Percentiles rank a stretch among this genome's conserved stretches.
These are phyloP conservation scores for Neurospora sp. DNA, from an alignment of 495 filamentous ascomycete species.

Conservation along the genomic window DNA sequence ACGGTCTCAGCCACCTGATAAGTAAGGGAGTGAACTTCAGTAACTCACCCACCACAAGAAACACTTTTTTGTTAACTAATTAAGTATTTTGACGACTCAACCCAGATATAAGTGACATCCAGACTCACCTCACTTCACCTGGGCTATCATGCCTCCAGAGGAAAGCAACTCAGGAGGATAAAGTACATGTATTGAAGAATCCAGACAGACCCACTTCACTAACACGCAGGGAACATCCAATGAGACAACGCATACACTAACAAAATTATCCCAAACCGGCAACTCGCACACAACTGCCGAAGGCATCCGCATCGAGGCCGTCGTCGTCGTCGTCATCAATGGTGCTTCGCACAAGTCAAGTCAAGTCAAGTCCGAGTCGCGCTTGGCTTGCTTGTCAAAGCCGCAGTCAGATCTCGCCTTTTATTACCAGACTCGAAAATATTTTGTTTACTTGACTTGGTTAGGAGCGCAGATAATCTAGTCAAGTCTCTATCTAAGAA, in stretches of 20 bases:
- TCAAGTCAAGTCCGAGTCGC: neutral
- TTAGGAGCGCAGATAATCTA: neutral
- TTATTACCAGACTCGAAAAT: neutral
- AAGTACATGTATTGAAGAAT: neutral
- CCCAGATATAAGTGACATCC: neutral
- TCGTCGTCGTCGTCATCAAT: neutral
- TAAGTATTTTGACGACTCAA: neutral
- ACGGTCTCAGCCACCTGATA: neutral
- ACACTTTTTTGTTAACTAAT: neutral
- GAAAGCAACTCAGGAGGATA: neutral
- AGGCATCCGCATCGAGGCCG: neutral
- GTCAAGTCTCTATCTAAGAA: neutral
- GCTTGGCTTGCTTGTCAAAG: neutral
- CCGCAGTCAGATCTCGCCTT: neutral
- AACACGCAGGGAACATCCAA: neutral
- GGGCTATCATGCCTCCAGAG: neutral
- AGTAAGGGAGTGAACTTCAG: neutral
- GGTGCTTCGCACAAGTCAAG: neutral
- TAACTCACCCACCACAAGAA: neutral
- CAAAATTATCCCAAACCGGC: neutral
- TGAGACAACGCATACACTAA: neutral
- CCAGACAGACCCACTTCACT: neutral
- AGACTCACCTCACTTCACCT: neutral
- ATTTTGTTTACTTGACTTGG: neutral
- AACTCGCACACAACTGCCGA: neutral